These are phyloP conservation scores for Trichoderma erinaceum DNA, from an alignment of 495 filamentous ascomycete species.

Conservation along the genomic window DNA sequence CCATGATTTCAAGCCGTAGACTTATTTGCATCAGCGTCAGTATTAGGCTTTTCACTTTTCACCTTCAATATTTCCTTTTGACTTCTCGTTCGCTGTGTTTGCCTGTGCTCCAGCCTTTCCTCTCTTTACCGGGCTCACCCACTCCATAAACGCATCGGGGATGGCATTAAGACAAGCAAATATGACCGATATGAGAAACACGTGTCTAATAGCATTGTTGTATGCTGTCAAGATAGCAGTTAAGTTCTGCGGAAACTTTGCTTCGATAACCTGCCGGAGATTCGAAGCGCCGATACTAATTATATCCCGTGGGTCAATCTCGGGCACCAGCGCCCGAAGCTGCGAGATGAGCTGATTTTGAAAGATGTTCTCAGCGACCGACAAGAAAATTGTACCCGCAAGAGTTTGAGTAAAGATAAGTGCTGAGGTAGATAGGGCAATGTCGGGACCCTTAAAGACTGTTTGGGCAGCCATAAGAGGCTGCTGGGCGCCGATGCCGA, in stretches of 20 bases:
- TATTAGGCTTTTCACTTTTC: no score
- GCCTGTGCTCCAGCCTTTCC: constrained; percentile 9
- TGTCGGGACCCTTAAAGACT: constrained; percentile 44
- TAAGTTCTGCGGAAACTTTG: constrained; percentile 11
- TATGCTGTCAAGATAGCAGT: constrained; percentile 37
- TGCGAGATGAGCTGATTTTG: constrained; percentile 45
- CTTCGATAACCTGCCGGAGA: constrained; percentile 18
- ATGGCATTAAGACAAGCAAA: constrained; percentile 37
- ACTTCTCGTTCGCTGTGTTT: neutral
- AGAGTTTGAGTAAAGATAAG: constrained; percentile 58
- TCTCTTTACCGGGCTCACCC: constrained; percentile 41
- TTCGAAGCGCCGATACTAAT: constrained; percentile 44
- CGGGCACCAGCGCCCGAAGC: constrained; percentile 27
- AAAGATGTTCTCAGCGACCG: constrained; percentile 54
- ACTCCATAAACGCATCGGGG: constrained; percentile 41
- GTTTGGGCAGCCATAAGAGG: constrained; percentile 46
- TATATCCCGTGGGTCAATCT: constrained; percentile 21
- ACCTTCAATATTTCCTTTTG: neutral
- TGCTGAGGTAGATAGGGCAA: constrained; percentile 52
- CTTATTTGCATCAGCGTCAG: no score
- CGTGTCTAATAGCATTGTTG: constrained; percentile 35
- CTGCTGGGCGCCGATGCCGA: constrained; percentile 60
- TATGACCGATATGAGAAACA: constrained; percentile 40
- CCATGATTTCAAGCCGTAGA: no score
- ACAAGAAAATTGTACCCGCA: constrained; percentile 55